Conservation (phyloP, 2,329 filamentous ascomycete species). For the Neoarthrinium moseri region DNA sequence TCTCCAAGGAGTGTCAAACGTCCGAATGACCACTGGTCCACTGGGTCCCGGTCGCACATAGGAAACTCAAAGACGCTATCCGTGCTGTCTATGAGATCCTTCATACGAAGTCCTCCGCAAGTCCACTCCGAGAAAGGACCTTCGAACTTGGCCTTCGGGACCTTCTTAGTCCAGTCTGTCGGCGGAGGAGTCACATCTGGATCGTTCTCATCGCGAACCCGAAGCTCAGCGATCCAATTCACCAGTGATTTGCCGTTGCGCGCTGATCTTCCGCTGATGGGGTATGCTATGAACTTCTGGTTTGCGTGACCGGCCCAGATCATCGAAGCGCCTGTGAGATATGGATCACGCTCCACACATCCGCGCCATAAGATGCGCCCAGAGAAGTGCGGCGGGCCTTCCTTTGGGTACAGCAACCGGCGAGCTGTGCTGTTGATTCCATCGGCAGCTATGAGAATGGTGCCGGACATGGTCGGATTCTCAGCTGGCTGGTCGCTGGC, state of each 20-base stretch:
- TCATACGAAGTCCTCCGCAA: conserved; percentile 40
- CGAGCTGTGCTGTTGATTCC: conserved; percentile 43
- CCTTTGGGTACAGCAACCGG: conserved; percentile 37
- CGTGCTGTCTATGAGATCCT: conserved; percentile 38
- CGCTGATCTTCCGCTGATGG: conserved; percentile 35
- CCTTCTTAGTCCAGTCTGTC: conserved; percentile 41
- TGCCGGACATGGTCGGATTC: conserved; percentile 27
- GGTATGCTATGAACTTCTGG: conserved; percentile 47
- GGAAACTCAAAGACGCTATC: conserved; percentile 43
- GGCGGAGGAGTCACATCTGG: conserved; percentile 40
- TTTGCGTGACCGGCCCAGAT: conserved; percentile 45
- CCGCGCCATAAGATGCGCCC: conserved; percentile 45
- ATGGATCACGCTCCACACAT: conserved; percentile 36
- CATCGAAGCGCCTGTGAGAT: conserved; percentile 41
- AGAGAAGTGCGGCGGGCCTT: conserved; percentile 42
- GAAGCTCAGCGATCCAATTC: conserved; percentile 45
- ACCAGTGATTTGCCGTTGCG: conserved; percentile 36
- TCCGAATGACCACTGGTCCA: conserved; percentile 6
- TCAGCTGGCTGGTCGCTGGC: conserved; percentile 22
- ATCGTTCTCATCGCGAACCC: conserved; percentile 38
- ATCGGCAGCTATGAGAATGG: conserved; percentile 39
- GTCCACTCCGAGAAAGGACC: conserved; percentile 38
- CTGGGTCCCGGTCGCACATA: conserved; percentile 38
- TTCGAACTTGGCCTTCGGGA: conserved; percentile 37
- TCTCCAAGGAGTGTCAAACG: conserved; percentile 12